A percentile compares a stretch with the other conserved stretches of the same genome.
These are phyloP conservation scores for Asterionellopsis glacialis DNA, from an alignment of 108 stramenopile species.

Conservation along the genomic window DNA sequence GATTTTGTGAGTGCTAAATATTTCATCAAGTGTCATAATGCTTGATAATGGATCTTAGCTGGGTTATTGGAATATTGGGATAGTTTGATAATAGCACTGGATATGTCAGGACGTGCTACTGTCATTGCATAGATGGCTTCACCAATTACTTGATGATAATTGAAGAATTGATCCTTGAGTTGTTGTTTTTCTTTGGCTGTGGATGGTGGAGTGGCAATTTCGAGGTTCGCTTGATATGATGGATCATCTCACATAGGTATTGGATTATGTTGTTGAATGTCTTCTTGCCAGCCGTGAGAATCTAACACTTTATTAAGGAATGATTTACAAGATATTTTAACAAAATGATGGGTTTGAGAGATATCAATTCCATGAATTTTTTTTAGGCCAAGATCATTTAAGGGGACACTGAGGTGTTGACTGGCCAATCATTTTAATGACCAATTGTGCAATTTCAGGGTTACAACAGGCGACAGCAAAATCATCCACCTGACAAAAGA, in stretches of 20 bases:
- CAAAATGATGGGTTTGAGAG: too few relatives aligned
- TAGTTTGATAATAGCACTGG: too few relatives aligned
- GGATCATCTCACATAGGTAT: neutral
- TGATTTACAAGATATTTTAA: too few relatives aligned
- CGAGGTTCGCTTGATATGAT: neutral
- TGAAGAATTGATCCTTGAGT: slow-evolving; percentile 1
- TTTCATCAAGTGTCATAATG: slow-evolving; percentile 2
- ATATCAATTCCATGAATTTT: slow-evolving; percentile 11
- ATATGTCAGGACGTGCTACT: too few relatives aligned
- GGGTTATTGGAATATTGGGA: too few relatives aligned
- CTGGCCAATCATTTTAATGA: neutral
- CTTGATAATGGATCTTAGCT: too few relatives aligned
- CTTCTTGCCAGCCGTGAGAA: slow-evolving; percentile 25
- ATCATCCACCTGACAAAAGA: slow-evolving; percentile 49
- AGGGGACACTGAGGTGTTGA: neutral
- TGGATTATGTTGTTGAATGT: too few relatives aligned
- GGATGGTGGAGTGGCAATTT: neutral
- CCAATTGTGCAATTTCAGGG: neutral
- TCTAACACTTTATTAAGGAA: slow-evolving; percentile 26
- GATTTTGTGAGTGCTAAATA: slow-evolving; percentile 14
- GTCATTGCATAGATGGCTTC: too few relatives aligned
- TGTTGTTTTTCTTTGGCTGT: neutral
- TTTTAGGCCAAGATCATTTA: slow-evolving; percentile 18
- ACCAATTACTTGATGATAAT: slow-evolving; percentile 23
- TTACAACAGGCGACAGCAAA: slow-evolving; percentile 18